These are phyloP conservation scores for Dipteronia dyeriana DNA, from an alignment of 345 rosid species.

Conservation along the genomic window DNA sequence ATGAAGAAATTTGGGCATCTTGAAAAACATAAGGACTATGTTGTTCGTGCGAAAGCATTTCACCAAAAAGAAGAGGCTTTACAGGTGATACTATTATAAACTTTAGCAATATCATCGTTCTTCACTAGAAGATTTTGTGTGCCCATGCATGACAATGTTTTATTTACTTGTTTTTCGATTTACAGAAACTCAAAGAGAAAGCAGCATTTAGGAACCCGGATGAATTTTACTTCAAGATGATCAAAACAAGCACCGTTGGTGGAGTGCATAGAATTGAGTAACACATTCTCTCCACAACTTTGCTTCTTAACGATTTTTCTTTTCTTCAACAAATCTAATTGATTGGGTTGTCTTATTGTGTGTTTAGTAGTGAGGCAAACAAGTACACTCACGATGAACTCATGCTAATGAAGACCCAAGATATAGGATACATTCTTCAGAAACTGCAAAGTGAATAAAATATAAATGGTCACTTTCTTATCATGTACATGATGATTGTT, in stretches of 20 bases:
- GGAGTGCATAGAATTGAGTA: conserved; percentile 78
- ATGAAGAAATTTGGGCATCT: conserved; percentile 79
- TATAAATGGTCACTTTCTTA: conserved; percentile 29
- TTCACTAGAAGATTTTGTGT: neutral
- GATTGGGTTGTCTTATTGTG: neutral
- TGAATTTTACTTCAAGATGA: conserved; percentile 81
- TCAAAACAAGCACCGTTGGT: conserved; percentile 52
- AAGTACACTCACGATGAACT: conserved; percentile 80
- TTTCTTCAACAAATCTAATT: neutral
- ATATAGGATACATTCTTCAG: conserved; percentile 80
- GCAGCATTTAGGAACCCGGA: conserved; percentile 84
- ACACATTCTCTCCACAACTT: conserved; percentile 5
- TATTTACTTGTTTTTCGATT: neutral
- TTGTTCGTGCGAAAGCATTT: conserved; percentile 65
- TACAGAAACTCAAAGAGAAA: conserved; percentile 75
- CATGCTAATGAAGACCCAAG: conserved; percentile 90
- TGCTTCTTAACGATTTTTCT: conserved; percentile 4
- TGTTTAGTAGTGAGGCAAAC: conserved; percentile 62
- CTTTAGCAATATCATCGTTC: neutral
- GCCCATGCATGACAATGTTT: neutral
- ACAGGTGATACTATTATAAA: conserved; percentile 29
- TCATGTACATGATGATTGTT: neutral
- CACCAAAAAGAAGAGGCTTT: conserved; percentile 69
- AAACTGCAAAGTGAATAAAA: conserved; percentile 83
- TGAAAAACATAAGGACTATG: conserved; percentile 95